Percentiles rank a stretch among this genome's conserved stretches.
phyloP scores from a whole-genome alignment of 2,329 filamentous ascomycete genomes.

The Bipolaris oryzae region DNA sequence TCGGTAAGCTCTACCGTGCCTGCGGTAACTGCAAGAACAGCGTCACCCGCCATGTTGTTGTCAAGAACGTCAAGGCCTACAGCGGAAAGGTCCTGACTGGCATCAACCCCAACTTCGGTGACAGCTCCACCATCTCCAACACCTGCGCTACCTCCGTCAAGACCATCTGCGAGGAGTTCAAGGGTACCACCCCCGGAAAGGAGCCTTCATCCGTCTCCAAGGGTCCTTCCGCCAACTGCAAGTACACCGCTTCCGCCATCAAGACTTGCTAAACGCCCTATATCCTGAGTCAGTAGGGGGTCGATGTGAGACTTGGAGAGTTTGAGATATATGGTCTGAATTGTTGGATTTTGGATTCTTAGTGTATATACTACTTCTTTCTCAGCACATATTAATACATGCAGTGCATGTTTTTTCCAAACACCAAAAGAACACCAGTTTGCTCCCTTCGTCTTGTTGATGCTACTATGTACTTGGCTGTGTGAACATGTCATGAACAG shows the following conservation, averaged over 20 bases:
- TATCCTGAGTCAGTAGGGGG: neutral
- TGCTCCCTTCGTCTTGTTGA: no score
- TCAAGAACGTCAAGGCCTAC: conserved; percentile 54
- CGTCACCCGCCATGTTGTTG: conserved; percentile 52
- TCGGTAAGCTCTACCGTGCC: conserved; percentile 54
- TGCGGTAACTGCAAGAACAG: conserved; percentile 59
- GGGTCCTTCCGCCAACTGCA: conserved; percentile 39
- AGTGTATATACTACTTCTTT: conserved; percentile 22
- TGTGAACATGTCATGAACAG: no score
- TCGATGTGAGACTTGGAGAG: no score
- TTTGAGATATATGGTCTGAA: no score
- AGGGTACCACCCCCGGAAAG: conserved; percentile 37
- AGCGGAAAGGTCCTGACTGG: conserved; percentile 54
- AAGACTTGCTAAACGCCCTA: conserved; percentile 35
- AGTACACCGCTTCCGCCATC: conserved; percentile 41
- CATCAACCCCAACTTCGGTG: conserved; percentile 60
- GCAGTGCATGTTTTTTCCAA: conserved; percentile 18
- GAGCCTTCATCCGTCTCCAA: conserved; percentile 40
- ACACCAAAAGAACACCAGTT: no score
- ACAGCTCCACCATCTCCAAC: conserved; percentile 54
- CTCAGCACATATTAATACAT: conserved; percentile 11
- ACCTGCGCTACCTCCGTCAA: conserved; percentile 39
- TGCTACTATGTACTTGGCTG: no score
- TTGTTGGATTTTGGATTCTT: conserved; percentile 20
- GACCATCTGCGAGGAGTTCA: conserved; percentile 45